These are phyloP conservation scores for Graphilbum sp. DNA, from an alignment of 2,329 filamentous ascomycete genomes.

Conservation along the genomic window DNA sequence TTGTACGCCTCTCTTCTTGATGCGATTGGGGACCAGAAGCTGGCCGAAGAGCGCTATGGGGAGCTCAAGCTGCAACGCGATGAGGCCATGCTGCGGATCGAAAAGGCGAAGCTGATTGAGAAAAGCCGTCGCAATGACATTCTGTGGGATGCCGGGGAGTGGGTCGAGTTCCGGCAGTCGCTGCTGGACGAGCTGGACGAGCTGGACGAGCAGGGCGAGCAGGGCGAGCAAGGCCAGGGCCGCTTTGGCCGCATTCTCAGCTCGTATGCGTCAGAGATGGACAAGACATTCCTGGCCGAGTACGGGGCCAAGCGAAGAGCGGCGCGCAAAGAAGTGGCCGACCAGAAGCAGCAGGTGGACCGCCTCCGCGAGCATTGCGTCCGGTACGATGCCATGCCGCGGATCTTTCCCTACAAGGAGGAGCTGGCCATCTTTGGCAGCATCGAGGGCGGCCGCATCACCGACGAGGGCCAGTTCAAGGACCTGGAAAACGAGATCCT, in stretches of 20 bases:
- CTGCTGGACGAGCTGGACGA: background rate
- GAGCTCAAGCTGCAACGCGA: constrained; percentile 25
- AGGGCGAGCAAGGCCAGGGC: background rate
- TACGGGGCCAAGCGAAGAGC: background rate
- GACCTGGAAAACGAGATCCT: constrained; percentile 17
- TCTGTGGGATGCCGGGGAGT: background rate
- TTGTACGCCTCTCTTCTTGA: constrained; percentile 27
- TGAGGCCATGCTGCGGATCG: constrained; percentile 11
- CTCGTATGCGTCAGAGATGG: background rate
- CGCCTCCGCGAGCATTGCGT: constrained; percentile 23
- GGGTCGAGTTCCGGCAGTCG: background rate
- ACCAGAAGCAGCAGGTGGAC: constrained; percentile 17
- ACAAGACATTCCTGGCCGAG: background rate
- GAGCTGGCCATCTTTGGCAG: constrained; percentile 22
- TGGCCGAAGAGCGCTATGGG: constrained; percentile 28
- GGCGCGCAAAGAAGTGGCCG: constrained; percentile 18
- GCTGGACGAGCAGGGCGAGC: background rate
- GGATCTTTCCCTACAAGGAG: constrained; percentile 22
- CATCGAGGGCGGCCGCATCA: constrained; percentile 10
- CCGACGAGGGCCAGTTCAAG: background rate
- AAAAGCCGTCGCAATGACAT: background rate
- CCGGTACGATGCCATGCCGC: constrained; percentile 24
- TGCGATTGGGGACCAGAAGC: constrained; percentile 26
- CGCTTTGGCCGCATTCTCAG: background rate
- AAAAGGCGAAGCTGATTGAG: background rate